These are phyloP conservation scores for Blumeria graminis DNA, from an alignment of 2,329 filamentous ascomycete species.

Conservation along the genomic window DNA sequence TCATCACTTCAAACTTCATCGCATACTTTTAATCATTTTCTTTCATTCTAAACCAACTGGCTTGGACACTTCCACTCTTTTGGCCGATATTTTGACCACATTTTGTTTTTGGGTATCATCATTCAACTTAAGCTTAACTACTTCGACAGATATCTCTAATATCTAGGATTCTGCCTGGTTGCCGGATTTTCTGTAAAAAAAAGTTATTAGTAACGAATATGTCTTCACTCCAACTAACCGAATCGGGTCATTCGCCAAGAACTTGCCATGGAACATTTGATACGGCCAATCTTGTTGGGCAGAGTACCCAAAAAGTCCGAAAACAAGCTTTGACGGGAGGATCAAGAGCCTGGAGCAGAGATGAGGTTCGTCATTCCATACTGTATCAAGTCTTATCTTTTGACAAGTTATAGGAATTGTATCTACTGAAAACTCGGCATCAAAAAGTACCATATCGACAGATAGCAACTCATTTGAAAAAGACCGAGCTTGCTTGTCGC, in stretches of 20 bases:
- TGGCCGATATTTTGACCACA: conserved; percentile 15
- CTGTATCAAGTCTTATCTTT: neutral
- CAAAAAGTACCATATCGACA: conserved; percentile 86
- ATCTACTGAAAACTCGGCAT: conserved; percentile 59
- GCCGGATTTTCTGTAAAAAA: neutral
- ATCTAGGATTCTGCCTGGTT: conserved; percentile 20
- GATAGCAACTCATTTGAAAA: conserved; percentile 63
- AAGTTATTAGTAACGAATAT: neutral
- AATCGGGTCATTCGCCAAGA: neutral
- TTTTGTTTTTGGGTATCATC: conserved; percentile 5
- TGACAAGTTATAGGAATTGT: conserved; percentile 36
- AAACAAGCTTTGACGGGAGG: conserved; percentile 48
- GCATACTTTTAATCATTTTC: conserved; percentile 16
- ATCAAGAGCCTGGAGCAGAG: conserved; percentile 63
- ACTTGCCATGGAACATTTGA: neutral
- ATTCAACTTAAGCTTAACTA: conserved; percentile 4
- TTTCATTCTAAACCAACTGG: conserved; percentile 25
- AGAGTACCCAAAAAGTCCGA: conserved; percentile 26
- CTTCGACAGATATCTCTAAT: conserved; percentile 19
- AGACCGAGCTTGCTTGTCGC: conserved; percentile 69
- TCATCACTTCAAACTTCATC: no score
- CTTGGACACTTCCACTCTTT: conserved; percentile 29
- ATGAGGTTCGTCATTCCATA: conserved; percentile 32
- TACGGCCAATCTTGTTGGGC: conserved; percentile 3
- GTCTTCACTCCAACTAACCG: neutral